Evolutionary conservation across 768 basidiomycete genomes (phyloP).

Genomic region (Collybia sordida): DNA sequence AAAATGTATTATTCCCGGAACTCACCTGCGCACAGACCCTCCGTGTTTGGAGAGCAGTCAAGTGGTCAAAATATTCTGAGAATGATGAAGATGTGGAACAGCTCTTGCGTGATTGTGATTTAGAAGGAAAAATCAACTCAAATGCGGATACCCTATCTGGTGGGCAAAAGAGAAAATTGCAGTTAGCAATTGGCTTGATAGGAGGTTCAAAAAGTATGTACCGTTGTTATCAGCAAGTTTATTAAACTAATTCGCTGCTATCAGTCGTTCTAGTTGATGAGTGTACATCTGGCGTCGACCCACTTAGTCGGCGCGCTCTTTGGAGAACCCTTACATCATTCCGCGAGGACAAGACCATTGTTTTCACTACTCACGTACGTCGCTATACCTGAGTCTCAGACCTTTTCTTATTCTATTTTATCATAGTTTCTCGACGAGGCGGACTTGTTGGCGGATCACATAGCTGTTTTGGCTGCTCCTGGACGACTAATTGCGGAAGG

Average conservation of each 20-base stretch:
- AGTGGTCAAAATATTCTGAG: constrained; percentile 48
- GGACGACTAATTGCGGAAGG: constrained; percentile 75
- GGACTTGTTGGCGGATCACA: constrained; percentile 72
- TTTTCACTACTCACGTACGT: constrained; percentile 78
- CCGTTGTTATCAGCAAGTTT: background rate
- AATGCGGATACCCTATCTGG: constrained; percentile 70
- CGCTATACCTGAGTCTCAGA: background rate
- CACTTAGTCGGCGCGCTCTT: constrained; percentile 71
- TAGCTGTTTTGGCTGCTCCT: constrained; percentile 73
- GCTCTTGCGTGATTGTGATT: constrained; percentile 69
- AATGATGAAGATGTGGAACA: constrained; percentile 60
- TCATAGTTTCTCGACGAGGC: constrained; percentile 75
- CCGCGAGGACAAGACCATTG: constrained; percentile 62
- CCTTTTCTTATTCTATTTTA: background rate
- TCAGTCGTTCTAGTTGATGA: constrained; percentile 61
- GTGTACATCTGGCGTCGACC: constrained; percentile 82
- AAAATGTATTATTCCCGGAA: constrained; percentile 80
- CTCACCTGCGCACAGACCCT: constrained; percentile 74
- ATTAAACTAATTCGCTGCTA: constrained; percentile 3
- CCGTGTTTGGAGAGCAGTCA: constrained; percentile 70
- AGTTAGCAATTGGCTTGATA: constrained; percentile 77
- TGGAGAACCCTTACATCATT: constrained; percentile 75
- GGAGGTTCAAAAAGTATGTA: constrained; percentile 70
- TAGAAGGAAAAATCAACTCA: constrained; percentile 65
- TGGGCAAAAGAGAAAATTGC: constrained; percentile 82